Percentiles rank a stretch among this genome's conserved stretches.
Conservation (phyloP, 2,329 filamentous ascomycete genomes). For the Colletotrichum falcatum region DNA sequence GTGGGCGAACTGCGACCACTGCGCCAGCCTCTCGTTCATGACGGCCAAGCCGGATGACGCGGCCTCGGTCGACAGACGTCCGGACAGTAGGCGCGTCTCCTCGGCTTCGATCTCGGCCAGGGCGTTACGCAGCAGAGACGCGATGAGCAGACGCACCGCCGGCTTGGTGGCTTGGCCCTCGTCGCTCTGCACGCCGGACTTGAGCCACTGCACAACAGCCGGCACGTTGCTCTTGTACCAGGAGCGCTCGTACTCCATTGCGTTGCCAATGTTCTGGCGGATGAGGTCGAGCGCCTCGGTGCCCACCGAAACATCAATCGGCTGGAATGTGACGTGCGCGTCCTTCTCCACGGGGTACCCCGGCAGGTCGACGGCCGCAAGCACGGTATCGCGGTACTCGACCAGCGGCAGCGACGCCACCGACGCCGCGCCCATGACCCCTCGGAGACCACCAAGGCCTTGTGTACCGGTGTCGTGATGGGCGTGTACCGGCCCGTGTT, state of each 20-base stretch:
- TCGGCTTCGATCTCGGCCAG: slow-evolving; percentile 63
- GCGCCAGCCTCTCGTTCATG: slow-evolving; percentile 70
- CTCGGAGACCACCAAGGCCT: slow-evolving; percentile 78
- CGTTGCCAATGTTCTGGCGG: slow-evolving; percentile 76
- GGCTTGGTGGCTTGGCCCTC: slow-evolving; percentile 67
- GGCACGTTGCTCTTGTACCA: slow-evolving; percentile 82
- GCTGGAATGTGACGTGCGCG: slow-evolving; percentile 58
- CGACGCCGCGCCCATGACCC: slow-evolving; percentile 74
- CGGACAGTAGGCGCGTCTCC: slow-evolving; percentile 55
- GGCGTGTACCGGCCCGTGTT: slow-evolving; percentile 73
- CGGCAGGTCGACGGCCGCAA: slow-evolving; percentile 69
- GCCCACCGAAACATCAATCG: slow-evolving; percentile 74
- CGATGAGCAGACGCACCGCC: slow-evolving; percentile 74
- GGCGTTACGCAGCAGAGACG: slow-evolving; percentile 72
- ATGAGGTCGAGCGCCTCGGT: slow-evolving; percentile 74
- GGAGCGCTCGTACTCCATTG: slow-evolving; percentile 76
- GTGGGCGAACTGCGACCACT: slow-evolving; percentile 85
- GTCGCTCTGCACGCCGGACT: slow-evolving; percentile 54
- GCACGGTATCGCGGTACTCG: slow-evolving; percentile 57
- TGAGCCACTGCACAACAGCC: slow-evolving; percentile 74
- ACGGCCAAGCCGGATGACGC: slow-evolving; percentile 55
- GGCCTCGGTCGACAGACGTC: slow-evolving; percentile 47
- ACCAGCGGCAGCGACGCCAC: slow-evolving; percentile 58
- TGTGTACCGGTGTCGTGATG: slow-evolving; percentile 86
- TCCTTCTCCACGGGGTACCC: slow-evolving; percentile 54